These are phyloP conservation scores for Glycine latifolia DNA, from an alignment of 306 rosid genomes.

Conservation along the genomic window DNA sequence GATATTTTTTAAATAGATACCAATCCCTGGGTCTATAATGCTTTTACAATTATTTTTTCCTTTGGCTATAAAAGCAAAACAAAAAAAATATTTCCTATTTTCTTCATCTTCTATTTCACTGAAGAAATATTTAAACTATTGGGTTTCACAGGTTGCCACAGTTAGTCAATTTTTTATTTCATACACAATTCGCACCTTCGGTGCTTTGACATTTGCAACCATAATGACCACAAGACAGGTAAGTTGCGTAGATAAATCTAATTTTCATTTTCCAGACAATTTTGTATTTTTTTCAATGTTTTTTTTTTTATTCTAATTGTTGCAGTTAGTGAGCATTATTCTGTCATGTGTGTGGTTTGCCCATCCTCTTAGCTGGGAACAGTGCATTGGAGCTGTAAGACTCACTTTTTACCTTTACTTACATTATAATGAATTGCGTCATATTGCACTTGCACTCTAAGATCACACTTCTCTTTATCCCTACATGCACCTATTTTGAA, in stretches of 20 bases:
- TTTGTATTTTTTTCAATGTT: constrained; percentile 2
- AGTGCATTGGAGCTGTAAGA: constrained; percentile 91
- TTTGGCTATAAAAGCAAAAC: constrained; percentile 13
- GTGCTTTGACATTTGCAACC: constrained; percentile 92
- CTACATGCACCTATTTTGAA: constrained; percentile 15
- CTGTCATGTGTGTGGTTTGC: constrained; percentile 89
- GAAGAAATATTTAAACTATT: constrained; percentile 12
- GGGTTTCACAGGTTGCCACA: constrained; percentile 82
- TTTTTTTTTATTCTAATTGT: constrained; percentile 44
- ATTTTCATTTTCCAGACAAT: not conserved
- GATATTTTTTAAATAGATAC: not conserved
- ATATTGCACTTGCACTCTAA: constrained; percentile 17
- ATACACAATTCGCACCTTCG: constrained; percentile 94
- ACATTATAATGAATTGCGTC: constrained; percentile 4
- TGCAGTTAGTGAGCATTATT: constrained; percentile 89
- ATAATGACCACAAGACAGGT: constrained; percentile 99
- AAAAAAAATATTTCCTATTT: not conserved
- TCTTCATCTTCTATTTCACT: constrained; percentile 33
- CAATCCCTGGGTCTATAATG: not conserved
- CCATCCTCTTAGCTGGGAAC: constrained; percentile 94
- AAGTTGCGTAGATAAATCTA: constrained; percentile 21
- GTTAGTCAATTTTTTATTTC: constrained; percentile 93
- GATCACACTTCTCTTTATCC: constrained; percentile 30
- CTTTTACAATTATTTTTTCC: not conserved
- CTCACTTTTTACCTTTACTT: constrained; percentile 34